phyloP scores from a whole-genome alignment of 169 alveolate genomes.

The Plasmodium sp. region DNA sequence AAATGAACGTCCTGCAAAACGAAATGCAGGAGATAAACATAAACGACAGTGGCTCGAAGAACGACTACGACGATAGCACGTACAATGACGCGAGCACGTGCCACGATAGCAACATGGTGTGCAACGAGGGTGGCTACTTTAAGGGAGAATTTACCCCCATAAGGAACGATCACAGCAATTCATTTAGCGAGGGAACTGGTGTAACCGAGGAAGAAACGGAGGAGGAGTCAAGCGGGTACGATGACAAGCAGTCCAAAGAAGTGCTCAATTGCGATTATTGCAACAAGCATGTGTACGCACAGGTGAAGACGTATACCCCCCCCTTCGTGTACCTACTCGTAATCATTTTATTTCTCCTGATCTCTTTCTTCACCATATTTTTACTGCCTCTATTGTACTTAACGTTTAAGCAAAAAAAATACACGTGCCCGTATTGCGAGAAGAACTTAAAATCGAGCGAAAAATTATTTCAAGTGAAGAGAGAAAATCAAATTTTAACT shows the following conservation, averaged over 20 bases:
- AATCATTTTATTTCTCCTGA: constrained; percentile 14
- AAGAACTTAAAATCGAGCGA: constrained; percentile 12
- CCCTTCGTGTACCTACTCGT: constrained; percentile 21
- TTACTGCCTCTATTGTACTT: constrained; percentile 34
- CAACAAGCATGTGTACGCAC: constrained; percentile 33
- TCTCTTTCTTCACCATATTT: constrained; percentile 42
- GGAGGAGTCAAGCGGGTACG: not conserved
- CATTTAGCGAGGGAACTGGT: not conserved
- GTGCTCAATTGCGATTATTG: constrained; percentile 36
- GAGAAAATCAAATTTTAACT: constrained; percentile 47
- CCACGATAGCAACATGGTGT: constrained; percentile 18
- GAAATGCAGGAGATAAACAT: constrained; percentile 33
- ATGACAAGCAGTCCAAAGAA: not conserved
- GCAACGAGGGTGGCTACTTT: not conserved
- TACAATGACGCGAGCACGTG: constrained; percentile 4
- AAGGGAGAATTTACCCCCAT: not conserved
- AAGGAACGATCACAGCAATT: not conserved
- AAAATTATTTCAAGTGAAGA: constrained; percentile 38
- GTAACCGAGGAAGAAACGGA: not conserved
- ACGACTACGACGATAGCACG: not conserved
- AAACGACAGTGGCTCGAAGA: not conserved
- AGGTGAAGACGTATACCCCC: constrained; percentile 27
- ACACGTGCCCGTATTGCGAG: constrained; percentile 21
- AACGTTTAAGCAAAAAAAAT: constrained; percentile 51
- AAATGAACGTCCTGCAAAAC: constrained; percentile 28